phyloP scores from a whole-genome alignment of 805 yeast genomes.

The Candida nemodendra region DNA sequence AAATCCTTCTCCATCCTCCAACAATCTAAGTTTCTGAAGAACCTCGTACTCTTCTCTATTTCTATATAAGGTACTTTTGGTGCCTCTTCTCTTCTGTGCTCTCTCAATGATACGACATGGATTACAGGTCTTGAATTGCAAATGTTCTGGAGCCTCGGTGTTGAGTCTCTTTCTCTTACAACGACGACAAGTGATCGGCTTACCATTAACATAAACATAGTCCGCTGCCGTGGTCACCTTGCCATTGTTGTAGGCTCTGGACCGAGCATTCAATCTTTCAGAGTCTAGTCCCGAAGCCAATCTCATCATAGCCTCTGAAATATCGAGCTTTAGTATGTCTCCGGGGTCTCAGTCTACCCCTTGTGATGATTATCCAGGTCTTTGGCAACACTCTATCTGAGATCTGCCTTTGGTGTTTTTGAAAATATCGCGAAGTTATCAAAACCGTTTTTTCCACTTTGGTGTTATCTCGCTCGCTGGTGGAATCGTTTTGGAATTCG shows the following conservation, averaged over 20 bases:
- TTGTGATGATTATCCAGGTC: too few species aligned
- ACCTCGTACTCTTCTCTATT: slow-evolving; percentile 17
- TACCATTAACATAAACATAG: slow-evolving; percentile 28
- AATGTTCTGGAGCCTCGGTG: slow-evolving; percentile 55
- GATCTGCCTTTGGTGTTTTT: neutral
- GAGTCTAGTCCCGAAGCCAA: slow-evolving; percentile 19
- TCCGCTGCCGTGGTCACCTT: slow-evolving; percentile 14
- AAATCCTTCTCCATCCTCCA: slow-evolving; percentile 8
- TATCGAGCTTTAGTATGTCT: too few species aligned
- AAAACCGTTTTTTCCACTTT: neutral
- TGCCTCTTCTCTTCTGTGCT: slow-evolving; percentile 33
- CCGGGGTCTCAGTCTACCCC: too few species aligned
- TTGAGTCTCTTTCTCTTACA: slow-evolving; percentile 55
- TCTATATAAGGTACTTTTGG: slow-evolving; percentile 22
- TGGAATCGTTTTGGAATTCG: neutral
- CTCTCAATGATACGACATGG: slow-evolving; percentile 57
- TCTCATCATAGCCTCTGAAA: slow-evolving; percentile 16
- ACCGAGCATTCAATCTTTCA: slow-evolving; percentile 16
- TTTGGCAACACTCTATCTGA: neutral
- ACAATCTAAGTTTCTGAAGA: slow-evolving; percentile 13
- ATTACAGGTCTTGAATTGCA: slow-evolving; percentile 57
- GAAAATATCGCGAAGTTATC: neutral
- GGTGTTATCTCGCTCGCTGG: neutral
- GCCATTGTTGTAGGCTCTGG: slow-evolving; percentile 14
- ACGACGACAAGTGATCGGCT: slow-evolving; percentile 49